These are phyloP conservation scores for Trichoderma koningiopsis DNA, from an alignment of 2,329 filamentous ascomycete genomes.

Conservation along the genomic window DNA sequence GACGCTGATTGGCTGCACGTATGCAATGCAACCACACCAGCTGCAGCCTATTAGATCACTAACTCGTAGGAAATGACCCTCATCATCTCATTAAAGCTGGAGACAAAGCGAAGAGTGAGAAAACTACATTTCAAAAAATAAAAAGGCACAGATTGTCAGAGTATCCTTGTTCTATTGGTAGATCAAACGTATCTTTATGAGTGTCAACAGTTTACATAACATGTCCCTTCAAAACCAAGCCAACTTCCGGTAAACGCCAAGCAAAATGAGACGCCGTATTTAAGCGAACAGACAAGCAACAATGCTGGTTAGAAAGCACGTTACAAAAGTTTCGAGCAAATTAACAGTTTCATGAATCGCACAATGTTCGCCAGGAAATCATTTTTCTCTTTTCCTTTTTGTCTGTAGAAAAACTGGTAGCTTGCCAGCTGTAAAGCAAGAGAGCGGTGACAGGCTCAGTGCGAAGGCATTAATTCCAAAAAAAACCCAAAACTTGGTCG, in stretches of 20 bases:
- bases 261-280: slow-evolving; percentile 34
- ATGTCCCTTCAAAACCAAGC: slow-evolving; percentile 34
- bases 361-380: neutral
- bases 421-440: slow-evolving; percentile 14
- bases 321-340: neutral
- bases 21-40: too few relatives aligned
- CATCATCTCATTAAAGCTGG: neutral
- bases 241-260: slow-evolving; percentile 39
- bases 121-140: neutral
- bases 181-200: slow-evolving; percentile 30
- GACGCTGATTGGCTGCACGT: too few relatives aligned
- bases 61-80: too few relatives aligned
- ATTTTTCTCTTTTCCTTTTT: neutral
- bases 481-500: slow-evolving; percentile 20
- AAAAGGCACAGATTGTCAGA: neutral
- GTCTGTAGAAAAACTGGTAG: neutral
- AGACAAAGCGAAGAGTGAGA: neutral
- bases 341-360: slow-evolving; percentile 2
- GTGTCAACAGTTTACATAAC: slow-evolving; percentile 34
- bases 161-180: slow-evolving; percentile 29
- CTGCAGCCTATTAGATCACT: too few relatives aligned
- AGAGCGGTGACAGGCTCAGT: slow-evolving; percentile 15
- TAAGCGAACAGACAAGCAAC: slow-evolving; percentile 28
- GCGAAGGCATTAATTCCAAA: slow-evolving; percentile 4
- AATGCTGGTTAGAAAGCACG: slow-evolving; percentile 6